Base-by-base conservation (phyloP, 2,329 filamentous ascomycete species). In the Sporothrix inflata region DNA sequence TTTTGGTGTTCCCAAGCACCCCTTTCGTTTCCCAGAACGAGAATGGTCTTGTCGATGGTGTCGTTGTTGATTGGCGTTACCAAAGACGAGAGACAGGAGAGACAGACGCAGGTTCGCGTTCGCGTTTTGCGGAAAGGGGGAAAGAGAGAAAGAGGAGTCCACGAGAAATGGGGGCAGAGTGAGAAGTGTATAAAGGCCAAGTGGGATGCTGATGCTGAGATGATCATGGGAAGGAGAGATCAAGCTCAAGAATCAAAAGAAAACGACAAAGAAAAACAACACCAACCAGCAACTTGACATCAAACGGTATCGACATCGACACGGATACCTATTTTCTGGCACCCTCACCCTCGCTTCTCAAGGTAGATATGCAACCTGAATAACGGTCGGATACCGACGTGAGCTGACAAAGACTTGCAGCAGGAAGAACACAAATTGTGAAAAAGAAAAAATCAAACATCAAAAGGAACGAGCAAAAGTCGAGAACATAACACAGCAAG, bases 41-140 rank as follows among this genome's bases (percentile, higher is more conserved):
- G 69, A 49, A n/a, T 70, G 45, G 69, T 61, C 66, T 27, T 69
- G 38, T 70, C 30, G 38, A 66, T 66, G 61, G 66, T 66, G 60
- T 21, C 38, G 69, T 71, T 66, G 47, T 30, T 68, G 24, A 57
- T 70, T 70, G 69, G 69, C 69, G 69, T 71, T 71, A 71, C 69
- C 69, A 71, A 57, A 71, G 47, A 42, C 60, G 60, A 71, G 60
- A 71, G 60, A 71, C 60, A 71, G 45, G 65, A 67, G 63, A 67
- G 42, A 67, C 63, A 42, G 27, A 51, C 47, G 57, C n/a, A 65
- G 69, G 57, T 40, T 65, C 40, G 57, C 47, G 69, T 30, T 49
- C 40, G 3, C 45, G 4, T 63, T 65, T 47, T 34, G 40, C 21
- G 60, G 38, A 45, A 65, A 65, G 21, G 21, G 57, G 60, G 34